Evolutionary conservation across 108 stramenopile species (phyloP), one percentile per base, ranked within the genome.

Genomic region (Nitzschia putrida): DNA sequence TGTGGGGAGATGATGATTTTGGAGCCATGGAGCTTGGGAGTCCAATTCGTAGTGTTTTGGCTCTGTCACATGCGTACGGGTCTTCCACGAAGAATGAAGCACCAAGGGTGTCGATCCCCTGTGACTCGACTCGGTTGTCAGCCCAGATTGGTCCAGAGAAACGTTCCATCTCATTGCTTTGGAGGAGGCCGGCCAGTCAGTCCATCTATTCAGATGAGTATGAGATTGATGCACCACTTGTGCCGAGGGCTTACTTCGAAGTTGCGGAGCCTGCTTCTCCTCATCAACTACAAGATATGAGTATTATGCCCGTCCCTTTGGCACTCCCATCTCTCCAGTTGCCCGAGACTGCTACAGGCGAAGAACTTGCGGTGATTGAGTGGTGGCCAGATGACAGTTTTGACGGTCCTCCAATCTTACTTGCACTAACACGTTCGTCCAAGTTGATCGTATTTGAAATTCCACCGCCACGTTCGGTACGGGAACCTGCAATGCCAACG

Each of bases 21-120:
- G 90, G 88, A 51, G 88, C 85, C 24, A 81, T 94, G 85, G 89
- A 94, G 52, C 78, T 94, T 25, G 93, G 90, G 50, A 78, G 84
- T 59, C 89, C 92, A 0, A 51, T 88, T 21, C 75, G 87, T 14
- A 83, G 85, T 66, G 82, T 88, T 40, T 72, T 90, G 58, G 55
- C 79, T 3, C 64, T 85, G 10, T 59, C 61, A 20, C 73, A 63
- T 40, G 54, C 61, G 8, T 25, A 24, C 14, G 16, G 39, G 11
- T 6, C 40, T 26, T 13, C n/a, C 10, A 21, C 16, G 24, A 69
- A 60, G 21, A 6, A n/a, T 9, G 57, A 40, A 39, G 4, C 37
- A 40, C 39, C 24, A 13, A 40, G 14, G 4, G 73, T 55, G 26
- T 84, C 83, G 9, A 79, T 68, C 13, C 83, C 88, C 24, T 84